phyloP scores from a whole-genome alignment of 1,284 basidiomycete species.

The Bjerkandera adusta region DNA sequence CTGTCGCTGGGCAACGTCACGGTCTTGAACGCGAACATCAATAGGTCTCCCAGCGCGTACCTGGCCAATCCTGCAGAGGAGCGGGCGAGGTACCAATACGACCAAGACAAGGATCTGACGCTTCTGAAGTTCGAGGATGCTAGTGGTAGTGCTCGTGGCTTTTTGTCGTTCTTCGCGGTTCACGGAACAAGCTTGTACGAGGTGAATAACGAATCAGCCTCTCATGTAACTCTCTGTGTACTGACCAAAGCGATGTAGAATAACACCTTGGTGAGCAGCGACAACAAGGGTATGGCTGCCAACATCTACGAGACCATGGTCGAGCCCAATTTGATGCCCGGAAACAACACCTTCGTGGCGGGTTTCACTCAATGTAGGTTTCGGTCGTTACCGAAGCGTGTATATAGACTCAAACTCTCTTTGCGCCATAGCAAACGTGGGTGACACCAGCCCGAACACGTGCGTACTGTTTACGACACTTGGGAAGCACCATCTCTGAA shows the following conservation, averaged over 20 bases:
- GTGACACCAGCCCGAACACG: constrained; percentile 79
- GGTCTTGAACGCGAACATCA: constrained; percentile 67
- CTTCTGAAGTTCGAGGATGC: constrained; percentile 62
- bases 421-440: constrained; percentile 60
- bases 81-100: constrained; percentile 59
- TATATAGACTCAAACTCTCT: neutral
- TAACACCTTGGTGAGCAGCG: constrained; percentile 72
- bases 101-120: constrained; percentile 72
- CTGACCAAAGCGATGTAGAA: constrained; percentile 44
- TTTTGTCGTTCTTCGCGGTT: constrained; percentile 77
- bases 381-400: neutral
- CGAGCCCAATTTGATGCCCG: constrained; percentile 65
- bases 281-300: constrained; percentile 85
- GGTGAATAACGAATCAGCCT: too few species aligned
- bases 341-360: constrained; percentile 70
- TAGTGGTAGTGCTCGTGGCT: constrained; percentile 56
- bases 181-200: constrained; percentile 80
- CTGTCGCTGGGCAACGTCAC: constrained; percentile 69
- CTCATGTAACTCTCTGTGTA: constrained; percentile 14
- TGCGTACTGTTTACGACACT: constrained; percentile 24
- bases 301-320: constrained; percentile 70
- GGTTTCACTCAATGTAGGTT: constrained; percentile 68
- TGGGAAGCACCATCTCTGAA: constrained; percentile 6
- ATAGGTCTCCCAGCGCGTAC: constrained; percentile 73
- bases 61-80: constrained; percentile 69